These are phyloP conservation scores for Rhizophagus prolifer DNA, from an alignment of 192 early-diverging fungal genomes.

Conservation along the genomic window DNA sequence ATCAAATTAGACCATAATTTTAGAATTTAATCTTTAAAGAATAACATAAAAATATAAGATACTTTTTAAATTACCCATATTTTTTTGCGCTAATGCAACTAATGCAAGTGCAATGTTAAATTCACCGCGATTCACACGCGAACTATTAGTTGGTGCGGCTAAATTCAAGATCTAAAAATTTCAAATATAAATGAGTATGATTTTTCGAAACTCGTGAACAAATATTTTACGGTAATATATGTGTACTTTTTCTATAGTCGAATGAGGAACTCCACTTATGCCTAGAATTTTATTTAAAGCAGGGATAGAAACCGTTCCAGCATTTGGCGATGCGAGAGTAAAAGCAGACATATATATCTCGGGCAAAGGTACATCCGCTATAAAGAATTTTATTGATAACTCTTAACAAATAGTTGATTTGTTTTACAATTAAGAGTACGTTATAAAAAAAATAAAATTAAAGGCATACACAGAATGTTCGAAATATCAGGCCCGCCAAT, in stretches of 20 bases:
- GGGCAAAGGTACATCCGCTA: slow-evolving; percentile 50
- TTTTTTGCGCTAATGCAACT: slow-evolving; percentile 73
- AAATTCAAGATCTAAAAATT: slow-evolving; percentile 47
- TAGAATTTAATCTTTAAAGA: background rate
- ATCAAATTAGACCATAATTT: background rate
- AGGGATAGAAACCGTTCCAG: slow-evolving; percentile 44
- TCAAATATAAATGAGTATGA: background rate
- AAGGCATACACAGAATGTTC: slow-evolving; percentile 17
- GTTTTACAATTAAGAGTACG: background rate
- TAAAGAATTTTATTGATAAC: background rate
- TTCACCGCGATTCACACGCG: slow-evolving; percentile 57
- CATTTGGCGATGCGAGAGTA: slow-evolving; percentile 40
- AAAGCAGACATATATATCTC: slow-evolving; percentile 50
- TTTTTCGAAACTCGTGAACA: background rate
- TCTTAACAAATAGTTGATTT: background rate
- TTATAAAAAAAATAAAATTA: background rate
- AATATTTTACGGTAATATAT: background rate
- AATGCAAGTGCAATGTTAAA: slow-evolving; percentile 73
- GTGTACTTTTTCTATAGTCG: slow-evolving; percentile 48
- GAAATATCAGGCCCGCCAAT: background rate
- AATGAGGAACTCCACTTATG: slow-evolving; percentile 41
- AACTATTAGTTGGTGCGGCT: slow-evolving; percentile 46
- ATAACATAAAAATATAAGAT: background rate
- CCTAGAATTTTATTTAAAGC: slow-evolving; percentile 46
- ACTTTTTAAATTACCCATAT: slow-evolving; percentile 55